Evolutionary conservation across 1,284 basidiomycete species (phyloP), one percentile per base, ranked within the genome.

Genomic region (Schizophyllum commune): DNA sequence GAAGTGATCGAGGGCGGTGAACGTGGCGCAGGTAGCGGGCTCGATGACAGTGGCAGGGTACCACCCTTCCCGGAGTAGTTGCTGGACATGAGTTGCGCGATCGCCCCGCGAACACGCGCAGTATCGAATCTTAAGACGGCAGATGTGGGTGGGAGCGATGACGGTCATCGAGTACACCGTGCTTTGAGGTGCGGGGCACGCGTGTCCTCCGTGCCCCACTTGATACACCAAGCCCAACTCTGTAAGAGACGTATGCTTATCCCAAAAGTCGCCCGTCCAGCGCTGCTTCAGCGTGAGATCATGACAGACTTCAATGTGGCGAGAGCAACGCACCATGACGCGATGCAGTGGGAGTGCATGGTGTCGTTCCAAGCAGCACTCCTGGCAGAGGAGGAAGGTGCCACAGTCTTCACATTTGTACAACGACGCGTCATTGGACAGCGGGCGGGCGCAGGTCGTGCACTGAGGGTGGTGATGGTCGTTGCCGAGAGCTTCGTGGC

Each of bases 111-210:
- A 59, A 63, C 75, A 77, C 0, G 63, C 67, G 58, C 75, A 77
- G 61, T 68, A 75, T 52, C 72, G 62, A 3, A 77, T 32, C 1
- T 57, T 61, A 5, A 76, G 66, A 0, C 66, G 39, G 54, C 74
- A 72, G n/a, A 76, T 64, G 0, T 74, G 73, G 34, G 67, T 69
- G 5, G 61, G 63, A 60, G 75, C 65, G 11, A 77, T 56, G 4
- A 75, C 65, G 0, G 69, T 61, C 56, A 76, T 74, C 17, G 67
- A 61, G 21, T 56, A 53, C 19, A 54, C 32, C 1, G 60, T 52
- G 1, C 20, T 33, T 4, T 27, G 47, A 0, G 65, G 66, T 9
- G 56, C 57, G 19, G 52, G 20, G 51, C 65, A 70, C 17, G 62
- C 60, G 1, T 57, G 52, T 17, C 33, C 32, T 4, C 32, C 8